These are phyloP conservation scores for Talaromyces sp. DNA, from an alignment of 2,329 filamentous ascomycete species.

Conservation along the genomic window DNA sequence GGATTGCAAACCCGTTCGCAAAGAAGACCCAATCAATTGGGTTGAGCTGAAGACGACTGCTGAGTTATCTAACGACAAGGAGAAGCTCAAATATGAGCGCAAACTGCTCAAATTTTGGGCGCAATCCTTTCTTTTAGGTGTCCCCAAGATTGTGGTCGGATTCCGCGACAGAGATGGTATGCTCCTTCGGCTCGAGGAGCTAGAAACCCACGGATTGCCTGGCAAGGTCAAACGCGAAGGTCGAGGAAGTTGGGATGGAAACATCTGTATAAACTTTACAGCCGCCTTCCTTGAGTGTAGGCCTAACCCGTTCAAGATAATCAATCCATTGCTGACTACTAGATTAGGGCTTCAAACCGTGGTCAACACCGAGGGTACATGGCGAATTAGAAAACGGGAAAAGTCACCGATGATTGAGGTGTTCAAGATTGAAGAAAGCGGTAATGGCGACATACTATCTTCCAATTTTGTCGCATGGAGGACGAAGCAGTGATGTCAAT, in stretches of 20 bases:
- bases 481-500: slow-evolving; percentile 22
- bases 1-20: slow-evolving; percentile 70
- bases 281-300: slow-evolving; percentile 71
- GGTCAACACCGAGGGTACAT: slow-evolving; percentile 67
- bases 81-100: slow-evolving; percentile 73
- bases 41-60: slow-evolving; percentile 92
- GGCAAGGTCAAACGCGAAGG: slow-evolving; percentile 66
- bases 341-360: slow-evolving; percentile 59
- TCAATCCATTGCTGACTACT: not conserved
- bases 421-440: slow-evolving; percentile 67
- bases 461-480: slow-evolving; percentile 75
- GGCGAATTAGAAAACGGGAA: slow-evolving; percentile 68
- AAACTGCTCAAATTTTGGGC: slow-evolving; percentile 97
- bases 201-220: slow-evolving; percentile 76
- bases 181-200: slow-evolving; percentile 68
- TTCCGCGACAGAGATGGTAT: slow-evolving; percentile 73
- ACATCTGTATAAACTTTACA: slow-evolving; percentile 89
- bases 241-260: slow-evolving; percentile 77
- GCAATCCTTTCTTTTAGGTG: slow-evolving; percentile 89
- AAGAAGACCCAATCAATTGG: slow-evolving; percentile 74
- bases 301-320: slow-evolving; percentile 26
- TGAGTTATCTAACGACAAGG: slow-evolving; percentile 64
- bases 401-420: slow-evolving; percentile 67
- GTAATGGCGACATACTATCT: slow-evolving; percentile 72
- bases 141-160: slow-evolving; percentile 86